Base-by-base conservation (phyloP, 257 asterid species). In the Scutellaria galericulata region DNA sequence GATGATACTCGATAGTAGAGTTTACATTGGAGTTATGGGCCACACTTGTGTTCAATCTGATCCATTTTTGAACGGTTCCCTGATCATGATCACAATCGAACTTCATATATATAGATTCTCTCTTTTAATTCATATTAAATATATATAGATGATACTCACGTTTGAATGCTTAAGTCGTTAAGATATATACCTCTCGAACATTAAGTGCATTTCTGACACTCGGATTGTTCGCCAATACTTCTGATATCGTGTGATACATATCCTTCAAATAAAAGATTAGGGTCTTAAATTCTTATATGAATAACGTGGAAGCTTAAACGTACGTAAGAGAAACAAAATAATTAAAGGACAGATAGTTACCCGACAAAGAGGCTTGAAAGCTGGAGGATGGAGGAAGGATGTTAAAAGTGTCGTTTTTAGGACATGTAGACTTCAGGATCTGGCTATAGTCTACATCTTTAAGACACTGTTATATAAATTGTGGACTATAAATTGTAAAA, bases 141-240 rank as follows among this genome's bases (percentile, higher is more conserved):
- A 18, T 18, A 18, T 18, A 18, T 18, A 18, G 18, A 18, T 18
- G 18, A 18, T 1, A 13, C 45, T 53, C 2, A 15, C 35, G 5
- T 35, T n/a, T 35, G 15, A 47, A 55, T 10, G 14, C 27, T 24
- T 24, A 24, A 1, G 27, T 24, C 27, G 1, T 24, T 24, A 24
- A 2, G 27, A 24, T 24, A 24, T 15, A 54, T 31, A 31, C 85
- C 80, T 78, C 78, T 55, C 78, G 81, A 27, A 76, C 54, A 51
- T 68, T 63, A 24, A 81, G 82, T 31, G 84, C 86, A 24, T 24
- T 24, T 24, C 27, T 24, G 27, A 24, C 27, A 24, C 27, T 24
- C 31, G 46, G 71, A 74, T 78, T 72, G 31, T 81, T 83, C 24
- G 80, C 84, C 88, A 82, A 78, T 52, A 20, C 27, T 40, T 74